phyloP scores from a whole-genome alignment of 176 grass and related monocot genomes.

The Carex scoparia region DNA sequence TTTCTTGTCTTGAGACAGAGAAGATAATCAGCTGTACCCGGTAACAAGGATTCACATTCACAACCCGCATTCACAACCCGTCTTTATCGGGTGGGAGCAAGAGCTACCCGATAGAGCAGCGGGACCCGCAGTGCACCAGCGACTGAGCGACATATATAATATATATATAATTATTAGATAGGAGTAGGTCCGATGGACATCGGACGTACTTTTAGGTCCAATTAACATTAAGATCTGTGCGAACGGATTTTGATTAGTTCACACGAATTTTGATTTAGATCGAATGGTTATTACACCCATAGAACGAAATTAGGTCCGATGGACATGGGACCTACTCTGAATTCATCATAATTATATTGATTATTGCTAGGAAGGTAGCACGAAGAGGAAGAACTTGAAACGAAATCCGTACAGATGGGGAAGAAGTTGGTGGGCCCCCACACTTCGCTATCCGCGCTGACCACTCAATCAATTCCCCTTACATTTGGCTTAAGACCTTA shows the following conservation, averaged over 20 bases:
- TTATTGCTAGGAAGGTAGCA: background rate
- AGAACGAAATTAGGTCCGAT: no score
- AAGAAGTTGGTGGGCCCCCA: background rate
- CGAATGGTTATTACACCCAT: no score
- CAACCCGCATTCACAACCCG: no score
- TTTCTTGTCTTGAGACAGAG: background rate
- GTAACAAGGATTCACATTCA: background rate
- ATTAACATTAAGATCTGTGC: no score
- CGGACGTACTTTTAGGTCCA: no score
- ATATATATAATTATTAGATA: no score
- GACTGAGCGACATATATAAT: background rate
- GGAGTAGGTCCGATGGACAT: no score
- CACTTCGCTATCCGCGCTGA: background rate
- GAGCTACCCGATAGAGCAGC: background rate
- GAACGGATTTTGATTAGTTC: no score
- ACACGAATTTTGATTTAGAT: no score
- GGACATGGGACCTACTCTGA: no score
- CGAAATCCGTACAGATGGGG: slow-evolving; percentile 9
- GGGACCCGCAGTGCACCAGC: background rate
- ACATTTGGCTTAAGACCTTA: background rate
- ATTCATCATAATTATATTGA: no score
- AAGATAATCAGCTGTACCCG: background rate
- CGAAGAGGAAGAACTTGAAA: background rate
- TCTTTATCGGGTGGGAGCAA: background rate
- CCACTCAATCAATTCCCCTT: background rate